Percentiles rank a stretch among this genome's conserved stretches.
Conservation (phyloP, 202 grass and related monocot genomes). For the Dendrocalamus latiflorus region DNA sequence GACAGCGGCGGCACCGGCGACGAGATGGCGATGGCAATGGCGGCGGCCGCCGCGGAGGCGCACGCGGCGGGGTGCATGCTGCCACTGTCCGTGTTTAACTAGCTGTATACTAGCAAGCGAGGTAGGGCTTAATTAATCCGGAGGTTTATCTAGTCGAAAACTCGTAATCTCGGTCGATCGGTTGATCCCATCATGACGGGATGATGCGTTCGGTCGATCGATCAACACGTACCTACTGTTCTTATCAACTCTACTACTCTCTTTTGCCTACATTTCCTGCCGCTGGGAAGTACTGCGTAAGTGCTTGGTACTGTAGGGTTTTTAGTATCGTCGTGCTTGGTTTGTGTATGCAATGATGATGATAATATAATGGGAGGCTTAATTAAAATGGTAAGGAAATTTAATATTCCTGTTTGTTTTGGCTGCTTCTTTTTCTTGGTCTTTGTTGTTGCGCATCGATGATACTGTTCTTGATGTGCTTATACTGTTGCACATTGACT, state of each 20-base stretch:
- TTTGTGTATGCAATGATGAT: slow-evolving; percentile 32
- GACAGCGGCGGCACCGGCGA: slow-evolving; percentile 20
- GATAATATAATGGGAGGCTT: slow-evolving; percentile 32
- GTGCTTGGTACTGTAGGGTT: slow-evolving; percentile 52
- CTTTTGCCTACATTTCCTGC: slow-evolving; percentile 32
- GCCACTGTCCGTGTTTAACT: slow-evolving; percentile 86
- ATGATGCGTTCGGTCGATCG: slow-evolving; percentile 10
- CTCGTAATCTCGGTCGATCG: background rate
- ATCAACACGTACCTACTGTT: slow-evolving; percentile 21
- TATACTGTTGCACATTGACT: background rate
- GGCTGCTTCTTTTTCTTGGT: background rate
- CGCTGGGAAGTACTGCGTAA: too few relatives aligned
- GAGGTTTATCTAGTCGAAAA: background rate
- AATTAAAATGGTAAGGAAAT: background rate
- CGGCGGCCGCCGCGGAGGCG: slow-evolving; percentile 38
- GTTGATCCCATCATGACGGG: background rate
- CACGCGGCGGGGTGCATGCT: slow-evolving; percentile 60
- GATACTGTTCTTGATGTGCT: background rate
- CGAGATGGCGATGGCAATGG: slow-evolving; percentile 42
- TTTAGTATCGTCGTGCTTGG: slow-evolving; percentile 21
- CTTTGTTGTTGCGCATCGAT: background rate
- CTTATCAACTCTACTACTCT: slow-evolving; percentile 9
- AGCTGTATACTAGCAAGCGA: slow-evolving; percentile 10
- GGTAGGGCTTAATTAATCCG: slow-evolving; percentile 32
- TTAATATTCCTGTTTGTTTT: background rate